Percentiles rank a stretch among this genome's conserved stretches.
phyloP scores from a whole-genome alignment of 345 rosid genomes.

The Cardamine resedifolia region DNA sequence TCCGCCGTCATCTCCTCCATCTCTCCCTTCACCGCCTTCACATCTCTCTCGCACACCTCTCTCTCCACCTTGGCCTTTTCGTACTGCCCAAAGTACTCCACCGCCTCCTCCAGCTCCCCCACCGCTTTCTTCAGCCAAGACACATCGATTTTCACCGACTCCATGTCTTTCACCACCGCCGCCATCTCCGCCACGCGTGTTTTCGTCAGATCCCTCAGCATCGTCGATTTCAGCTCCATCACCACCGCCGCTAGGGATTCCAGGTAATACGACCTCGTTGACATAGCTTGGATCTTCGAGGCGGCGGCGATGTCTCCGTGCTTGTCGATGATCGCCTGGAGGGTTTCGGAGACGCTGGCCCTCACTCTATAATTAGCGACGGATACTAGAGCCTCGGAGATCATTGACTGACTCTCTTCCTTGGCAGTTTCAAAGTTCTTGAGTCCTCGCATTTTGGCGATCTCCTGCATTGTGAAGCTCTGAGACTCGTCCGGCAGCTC shows the following conservation, averaged over 20 bases:
- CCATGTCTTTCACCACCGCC: slow-evolving; percentile 74
- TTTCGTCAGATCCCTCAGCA: slow-evolving; percentile 53
- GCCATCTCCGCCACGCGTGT: slow-evolving; percentile 57
- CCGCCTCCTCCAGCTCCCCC: slow-evolving; percentile 49
- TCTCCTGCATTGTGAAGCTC: slow-evolving; percentile 35
- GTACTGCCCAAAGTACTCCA: slow-evolving; percentile 44
- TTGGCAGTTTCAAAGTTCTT: slow-evolving; percentile 20
- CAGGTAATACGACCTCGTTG: slow-evolving; percentile 60
- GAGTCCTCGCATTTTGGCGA: slow-evolving; percentile 31
- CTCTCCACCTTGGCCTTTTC: slow-evolving; percentile 48
- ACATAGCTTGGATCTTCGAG: slow-evolving; percentile 53
- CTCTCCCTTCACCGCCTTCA: slow-evolving; percentile 45
- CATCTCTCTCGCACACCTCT: slow-evolving; percentile 37
- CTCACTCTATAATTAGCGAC: slow-evolving; percentile 71
- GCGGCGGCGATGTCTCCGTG: slow-evolving; percentile 74
- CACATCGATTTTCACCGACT: slow-evolving; percentile 59
- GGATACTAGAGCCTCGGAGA: slow-evolving; percentile 62
- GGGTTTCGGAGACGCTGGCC: slow-evolving; percentile 44
- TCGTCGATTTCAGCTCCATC: slow-evolving; percentile 57
- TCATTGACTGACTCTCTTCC: slow-evolving; percentile 56
- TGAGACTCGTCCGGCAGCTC: slow-evolving; percentile 38
- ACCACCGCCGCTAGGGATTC: slow-evolving; percentile 67
- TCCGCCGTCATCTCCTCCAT: slow-evolving; percentile 50
- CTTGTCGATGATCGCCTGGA: slow-evolving; percentile 52
- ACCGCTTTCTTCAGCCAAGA: slow-evolving; percentile 57